Percentiles rank a stretch among this genome's conserved stretches.
Evolutionary conservation across 257 asterid species (phyloP).

Genomic region (Verbascum thapsus): DNA sequence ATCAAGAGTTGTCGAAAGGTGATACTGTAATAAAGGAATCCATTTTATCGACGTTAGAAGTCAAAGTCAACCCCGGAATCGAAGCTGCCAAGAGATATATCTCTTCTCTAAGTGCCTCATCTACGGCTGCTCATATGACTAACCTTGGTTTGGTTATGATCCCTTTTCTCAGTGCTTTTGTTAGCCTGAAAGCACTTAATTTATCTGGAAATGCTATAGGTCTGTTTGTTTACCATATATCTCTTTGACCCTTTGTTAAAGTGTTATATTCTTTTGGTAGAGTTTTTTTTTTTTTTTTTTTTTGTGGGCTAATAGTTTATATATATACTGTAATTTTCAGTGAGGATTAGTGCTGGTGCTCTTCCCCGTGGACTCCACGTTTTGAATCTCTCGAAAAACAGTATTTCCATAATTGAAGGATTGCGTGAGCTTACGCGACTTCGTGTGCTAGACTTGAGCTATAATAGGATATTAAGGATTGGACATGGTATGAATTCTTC

Average conservation of each 20-base stretch:
- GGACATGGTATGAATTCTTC: constrained; percentile 77
- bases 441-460: constrained; percentile 95
- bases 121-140: constrained; percentile 82
- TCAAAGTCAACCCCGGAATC: constrained; percentile 60
- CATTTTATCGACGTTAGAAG: constrained; percentile 47
- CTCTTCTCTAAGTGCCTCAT: constrained; percentile 67
- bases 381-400: constrained; percentile 89
- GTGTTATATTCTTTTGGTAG: constrained; percentile 14
- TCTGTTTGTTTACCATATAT: constrained; percentile 35
- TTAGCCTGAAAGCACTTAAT: constrained; percentile 80
- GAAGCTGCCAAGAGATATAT: constrained; percentile 83
- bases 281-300: no score
- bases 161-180: constrained; percentile 84
- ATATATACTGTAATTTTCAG: constrained; percentile 43
- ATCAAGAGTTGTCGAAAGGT: constrained; percentile 32
- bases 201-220: constrained; percentile 94
- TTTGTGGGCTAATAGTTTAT: constrained; percentile 21
- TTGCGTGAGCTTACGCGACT: constrained; percentile 87
- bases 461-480: constrained; percentile 79
- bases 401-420: constrained; percentile 83
- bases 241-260: not conserved
- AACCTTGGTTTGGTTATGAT: constrained; percentile 87
- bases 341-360: constrained; percentile 84
- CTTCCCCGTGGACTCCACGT: constrained; percentile 94
- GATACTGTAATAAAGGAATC: constrained; percentile 39